Conservation (phyloP, 2,329 filamentous ascomycete species). For the Sarocladiaceae sp. region DNA sequence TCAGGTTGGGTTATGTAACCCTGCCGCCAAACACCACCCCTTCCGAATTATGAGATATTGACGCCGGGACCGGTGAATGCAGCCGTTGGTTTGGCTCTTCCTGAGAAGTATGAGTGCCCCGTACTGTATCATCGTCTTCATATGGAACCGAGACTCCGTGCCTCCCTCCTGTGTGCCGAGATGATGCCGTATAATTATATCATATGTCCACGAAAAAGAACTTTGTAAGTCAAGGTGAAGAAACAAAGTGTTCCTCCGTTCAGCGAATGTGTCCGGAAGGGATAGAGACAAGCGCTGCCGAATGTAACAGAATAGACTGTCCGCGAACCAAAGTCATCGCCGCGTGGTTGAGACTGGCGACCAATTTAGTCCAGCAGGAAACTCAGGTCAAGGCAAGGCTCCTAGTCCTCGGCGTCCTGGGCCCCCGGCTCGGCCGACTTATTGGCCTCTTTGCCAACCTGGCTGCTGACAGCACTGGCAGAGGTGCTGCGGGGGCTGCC, state of each 20-base stretch:
- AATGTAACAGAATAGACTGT: neutral
- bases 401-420: slow-evolving; percentile 9
- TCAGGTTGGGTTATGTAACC: too few species aligned
- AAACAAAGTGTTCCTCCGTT: neutral
- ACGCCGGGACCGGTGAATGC: neutral
- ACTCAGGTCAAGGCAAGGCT: slow-evolving; percentile 11
- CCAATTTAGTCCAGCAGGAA: slow-evolving; percentile 7
- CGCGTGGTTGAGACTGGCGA: neutral
- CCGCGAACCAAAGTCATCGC: neutral
- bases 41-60: neutral
- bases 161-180: slow-evolving; percentile 9
- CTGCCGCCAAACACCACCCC: neutral
- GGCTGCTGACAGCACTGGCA: slow-evolving; percentile 4
- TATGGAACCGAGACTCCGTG: slow-evolving; percentile 7
- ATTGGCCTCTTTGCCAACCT: neutral
- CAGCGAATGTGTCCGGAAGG: neutral
- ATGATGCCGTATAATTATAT: slow-evolving; percentile 18
- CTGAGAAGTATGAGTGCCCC: neutral
- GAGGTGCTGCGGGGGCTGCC: neutral
- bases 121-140: neutral
- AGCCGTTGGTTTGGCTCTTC: neutral
- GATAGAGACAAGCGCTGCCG: neutral
- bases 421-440: neutral
- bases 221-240: slow-evolving; percentile 1
- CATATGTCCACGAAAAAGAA: slow-evolving; percentile 15